Base-by-base conservation (phyloP, 306 rosid genomes). In the Abrus precatorius region DNA sequence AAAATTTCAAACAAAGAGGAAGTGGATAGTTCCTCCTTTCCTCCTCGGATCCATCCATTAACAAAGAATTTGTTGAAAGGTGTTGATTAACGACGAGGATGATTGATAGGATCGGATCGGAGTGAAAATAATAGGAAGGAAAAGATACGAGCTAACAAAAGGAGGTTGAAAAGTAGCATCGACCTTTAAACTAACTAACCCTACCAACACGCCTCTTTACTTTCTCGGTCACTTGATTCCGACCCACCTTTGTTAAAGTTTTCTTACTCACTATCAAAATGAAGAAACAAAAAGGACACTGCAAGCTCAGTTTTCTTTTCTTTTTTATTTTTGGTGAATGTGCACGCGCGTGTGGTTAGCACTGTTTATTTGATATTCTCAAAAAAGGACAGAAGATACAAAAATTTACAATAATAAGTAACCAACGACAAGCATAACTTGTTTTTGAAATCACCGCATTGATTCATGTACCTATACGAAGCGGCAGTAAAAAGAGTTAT, bases 161-260 rank as follows among this genome's bases (percentile, higher is more conserved):
- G 77, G 57, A 50, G 68, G 87, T 27, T 84, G 30, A 49, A 68
- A 74, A 55, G 83, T 78, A 72, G 49, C 77, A 78, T 84, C 76
- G 32, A 77, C 79, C 45, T 77, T 43, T 53, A 43, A 74, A 77
- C 70, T 44, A 63, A 72, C 71, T 9, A 82, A 50, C 75, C 62
- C 65, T 6, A 72, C 60, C 56, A 27, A 65, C 77, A 36, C 79
- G 75, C 50, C 65, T 70, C 69, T 55, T 61, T 82, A 9, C 76
- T 43, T 62, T 66, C 53, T 38, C 12, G 12, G 1, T 29, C 41
- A 36, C 27, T 72, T 53, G 44, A 74, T 54, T 78, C 52, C 65
- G 8, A 50, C 67, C 66, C 72, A 49, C 78, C 64, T 45, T 69
- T 30, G 20, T 14, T 30, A 1, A 68, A 32, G 50, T 49, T 49